Evolutionary conservation across 768 basidiomycete species (phyloP), one percentile per base, ranked within the genome.

Genomic region (Coprinellus aureogranulatus): DNA sequence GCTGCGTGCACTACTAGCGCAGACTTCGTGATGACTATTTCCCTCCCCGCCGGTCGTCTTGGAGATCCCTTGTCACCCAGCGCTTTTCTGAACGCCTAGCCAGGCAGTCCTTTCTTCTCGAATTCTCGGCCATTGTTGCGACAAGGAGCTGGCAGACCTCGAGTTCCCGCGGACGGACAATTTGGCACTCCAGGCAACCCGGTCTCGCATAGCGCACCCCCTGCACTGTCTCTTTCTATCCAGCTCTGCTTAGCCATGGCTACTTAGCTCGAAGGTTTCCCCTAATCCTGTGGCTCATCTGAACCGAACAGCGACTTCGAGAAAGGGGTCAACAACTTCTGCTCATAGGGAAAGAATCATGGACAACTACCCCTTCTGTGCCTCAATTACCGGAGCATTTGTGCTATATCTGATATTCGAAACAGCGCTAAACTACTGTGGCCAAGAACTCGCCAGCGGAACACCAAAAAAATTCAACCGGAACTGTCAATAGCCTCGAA

Each of bases 391-490:
- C 50, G 50, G 50, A 52, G 50, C 34, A 52, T 37, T 51, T 2
- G 28, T 23, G 8, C 31, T 18, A 41, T 26, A 12, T 18, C 22
- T 1, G 37, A 40, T 26, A 39, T 18, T 30, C 1, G 14, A 26
- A 46, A 37, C 23, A n/a, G 16, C 14, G 8, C 14, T 18, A 44
- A 44, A 44, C 20, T 44, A 8, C 6, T 25, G 40, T 23, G 49
- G 27, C 34, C 34, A 34, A 14, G 34, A 34, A 14, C 14, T 34
- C 25, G 56, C 42, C 45, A 22, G 56, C 50, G 56, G 56, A 58
- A 58, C 56, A 58, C 50, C 41, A 51, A 47, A 48, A 49, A 53
- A 22, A 44, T 44, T 58, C 50, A 58, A 34, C 27, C 50, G 56
- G 50, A 58, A 58, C 56, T 58, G 56, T 58, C 56, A 58, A 11